Conservation (phyloP, 108 stramenopile species). For the Discostella stelligeroides region DNA sequence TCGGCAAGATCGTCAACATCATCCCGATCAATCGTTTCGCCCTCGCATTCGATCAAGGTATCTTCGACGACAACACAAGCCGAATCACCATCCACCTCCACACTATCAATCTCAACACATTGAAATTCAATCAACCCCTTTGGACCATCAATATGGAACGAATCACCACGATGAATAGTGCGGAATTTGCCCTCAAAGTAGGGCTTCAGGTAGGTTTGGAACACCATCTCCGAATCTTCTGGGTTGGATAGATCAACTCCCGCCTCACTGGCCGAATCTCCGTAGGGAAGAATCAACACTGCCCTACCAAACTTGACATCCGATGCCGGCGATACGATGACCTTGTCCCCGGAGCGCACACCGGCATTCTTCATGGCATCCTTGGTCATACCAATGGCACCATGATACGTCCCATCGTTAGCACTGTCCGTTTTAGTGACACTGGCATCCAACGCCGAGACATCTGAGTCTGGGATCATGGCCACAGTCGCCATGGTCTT, state of each 20-base stretch:
- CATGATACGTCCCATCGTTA: constrained; percentile 27
- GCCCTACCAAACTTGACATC: constrained; percentile 90
- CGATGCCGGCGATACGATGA: constrained; percentile 72
- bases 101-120: constrained; percentile 85
- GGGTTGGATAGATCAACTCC: constrained; percentile 52
- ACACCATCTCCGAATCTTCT: constrained; percentile 91
- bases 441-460: constrained; percentile 53
- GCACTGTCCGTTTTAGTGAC: constrained; percentile 14
- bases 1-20: constrained; percentile 98
- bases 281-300: constrained; percentile 91
- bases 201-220: constrained; percentile 99
- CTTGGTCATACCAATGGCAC: constrained; percentile 70
- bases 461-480: constrained; percentile 64
- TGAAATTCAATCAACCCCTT: constrained; percentile 92
- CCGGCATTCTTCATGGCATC: constrained; percentile 90
- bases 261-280: constrained; percentile 69
- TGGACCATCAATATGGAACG: constrained; percentile 94
- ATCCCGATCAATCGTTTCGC: constrained; percentile 98
- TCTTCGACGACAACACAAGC: constrained; percentile 97
- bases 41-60: constrained; percentile 99
- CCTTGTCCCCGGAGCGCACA: constrained; percentile 83
- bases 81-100: constrained; percentile 97
- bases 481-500: constrained; percentile 96
- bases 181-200: constrained; percentile 99
- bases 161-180: constrained; percentile 98